phyloP scores from a whole-genome alignment of 495 filamentous ascomycete genomes.

The Cercophora scortea region DNA sequence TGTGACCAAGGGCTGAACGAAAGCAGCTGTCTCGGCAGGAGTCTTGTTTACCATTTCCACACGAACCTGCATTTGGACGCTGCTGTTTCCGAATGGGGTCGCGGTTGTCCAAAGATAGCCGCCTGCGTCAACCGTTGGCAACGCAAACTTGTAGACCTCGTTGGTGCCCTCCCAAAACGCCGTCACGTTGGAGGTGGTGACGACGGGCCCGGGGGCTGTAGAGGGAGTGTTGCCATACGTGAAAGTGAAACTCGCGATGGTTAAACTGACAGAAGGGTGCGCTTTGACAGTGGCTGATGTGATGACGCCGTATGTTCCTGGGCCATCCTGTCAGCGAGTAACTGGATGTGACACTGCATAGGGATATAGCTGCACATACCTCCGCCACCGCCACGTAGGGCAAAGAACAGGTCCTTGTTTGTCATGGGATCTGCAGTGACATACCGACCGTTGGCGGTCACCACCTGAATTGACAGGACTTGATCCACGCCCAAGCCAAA shows the following conservation, averaged over 20 bases:
- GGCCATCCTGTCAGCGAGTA: neutral
- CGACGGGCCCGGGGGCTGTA: constrained; percentile 5
- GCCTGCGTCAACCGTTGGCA: constrained; percentile 31
- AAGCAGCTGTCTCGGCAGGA: constrained; percentile 6
- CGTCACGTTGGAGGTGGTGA: constrained; percentile 12
- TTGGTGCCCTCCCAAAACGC: constrained; percentile 43
- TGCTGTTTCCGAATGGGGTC: constrained; percentile 9
- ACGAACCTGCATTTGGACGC: constrained; percentile 14
- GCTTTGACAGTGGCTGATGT: constrained; percentile 41
- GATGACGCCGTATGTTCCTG: constrained; percentile 50
- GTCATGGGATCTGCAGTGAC: constrained; percentile 33
- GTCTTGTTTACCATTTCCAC: constrained; percentile 19
- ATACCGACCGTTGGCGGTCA: constrained; percentile 38
- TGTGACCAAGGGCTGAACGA: constrained; percentile 24
- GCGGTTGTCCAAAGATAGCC: constrained; percentile 37
- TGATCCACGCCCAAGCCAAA: constrained; percentile 44
- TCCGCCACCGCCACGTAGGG: constrained; percentile 44
- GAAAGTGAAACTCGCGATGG: constrained; percentile 20
- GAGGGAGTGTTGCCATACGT: constrained; percentile 20
- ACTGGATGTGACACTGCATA: neutral
- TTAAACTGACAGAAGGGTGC: constrained; percentile 25
- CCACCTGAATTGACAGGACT: constrained; percentile 36
- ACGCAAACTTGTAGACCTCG: constrained; percentile 31
- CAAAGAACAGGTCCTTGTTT: constrained; percentile 44
- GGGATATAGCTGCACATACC: constrained; percentile 17